Base-by-base conservation (phyloP, 2,329 filamentous ascomycete species). In the Alternaria metachromatica region DNA sequence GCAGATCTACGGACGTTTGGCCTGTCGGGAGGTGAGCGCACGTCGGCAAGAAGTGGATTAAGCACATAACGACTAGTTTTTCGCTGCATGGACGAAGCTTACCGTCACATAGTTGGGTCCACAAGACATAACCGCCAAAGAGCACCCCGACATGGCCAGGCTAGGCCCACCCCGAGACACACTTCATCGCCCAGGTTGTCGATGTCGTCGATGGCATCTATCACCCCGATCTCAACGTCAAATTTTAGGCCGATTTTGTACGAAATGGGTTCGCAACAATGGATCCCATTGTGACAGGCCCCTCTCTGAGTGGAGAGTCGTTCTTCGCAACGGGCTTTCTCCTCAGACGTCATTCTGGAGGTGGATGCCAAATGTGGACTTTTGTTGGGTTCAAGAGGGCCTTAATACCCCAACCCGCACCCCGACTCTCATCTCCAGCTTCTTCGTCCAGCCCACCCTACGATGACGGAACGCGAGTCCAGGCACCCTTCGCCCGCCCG, bases 381-480 rank as follows among this genome's bases (percentile, higher is more conserved):
- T 60, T 55, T 57, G 41, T 41, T 43, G 33, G 62, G 26, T 64
- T 64, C 51, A 64, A 64, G 58, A 64, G 53, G 46, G 41, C 61
- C 57, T 63, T 45, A 13, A 59, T 43, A 10, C n/a, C 57, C 41
- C 21, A 61, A 53, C 51, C 57, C 62, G 33, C 33, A 59, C 44
- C 30, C 61, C 33, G 21, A 50, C 21, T 61, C 57, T 49, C 51
- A 51, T 61, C 62, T 64, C 62, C 51, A 64, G 57, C 53, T 54
- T 61, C 28, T 20, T 37, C 46, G 51, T 53, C 37, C 58, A 57
- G 18, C 21, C 37, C 45, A 23, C 25, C 25, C 21, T n/a, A 49
- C 46, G 15, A 64, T 60, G 48, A 57, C 44, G 58, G 53, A 63
- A 53, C 51, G 55, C 56, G 59, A 68, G 45, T 64, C 65, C 49